phyloP scores from a whole-genome alignment of 2,329 filamentous ascomycete species.

The Blumeria graminis region DNA sequence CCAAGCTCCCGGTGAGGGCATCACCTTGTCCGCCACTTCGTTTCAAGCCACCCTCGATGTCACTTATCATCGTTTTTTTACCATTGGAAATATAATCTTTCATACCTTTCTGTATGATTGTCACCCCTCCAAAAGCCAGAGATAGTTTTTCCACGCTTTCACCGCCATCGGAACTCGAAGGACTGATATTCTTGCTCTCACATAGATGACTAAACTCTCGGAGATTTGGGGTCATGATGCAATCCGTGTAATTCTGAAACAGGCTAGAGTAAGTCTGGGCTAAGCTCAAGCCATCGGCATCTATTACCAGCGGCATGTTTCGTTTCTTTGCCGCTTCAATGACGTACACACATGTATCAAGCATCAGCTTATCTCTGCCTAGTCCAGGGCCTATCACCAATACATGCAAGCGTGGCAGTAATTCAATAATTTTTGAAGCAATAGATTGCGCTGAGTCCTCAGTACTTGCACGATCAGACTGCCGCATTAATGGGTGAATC shows the following conservation, averaged over 20 bases:
- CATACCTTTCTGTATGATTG: constrained; percentile 69
- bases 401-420: constrained; percentile 73
- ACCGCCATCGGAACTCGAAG: constrained; percentile 17
- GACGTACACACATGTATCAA: constrained; percentile 58
- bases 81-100: constrained; percentile 72
- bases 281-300: constrained; percentile 69
- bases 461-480: constrained; percentile 30
- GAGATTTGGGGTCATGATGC: constrained; percentile 82
- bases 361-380: constrained; percentile 74
- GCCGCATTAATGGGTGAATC: constrained; percentile 90
- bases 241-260: constrained; percentile 56
- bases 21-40: constrained; percentile 87
- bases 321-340: constrained; percentile 52
- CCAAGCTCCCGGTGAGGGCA: constrained; percentile 72
- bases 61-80: constrained; percentile 45
- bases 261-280: constrained; percentile 54
- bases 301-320: constrained; percentile 60
- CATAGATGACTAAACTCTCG: constrained; percentile 76
- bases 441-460: constrained; percentile 34
- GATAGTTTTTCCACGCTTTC: constrained; percentile 40
- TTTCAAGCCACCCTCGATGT: constrained; percentile 64
- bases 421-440: constrained; percentile 43
- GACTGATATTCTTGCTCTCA: constrained; percentile 45
- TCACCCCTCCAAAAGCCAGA: constrained; percentile 60
- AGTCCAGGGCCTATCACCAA: constrained; percentile 83